Evolutionary conservation across 257 asterid species (phyloP).

Genomic region (Mentha longifolia): DNA sequence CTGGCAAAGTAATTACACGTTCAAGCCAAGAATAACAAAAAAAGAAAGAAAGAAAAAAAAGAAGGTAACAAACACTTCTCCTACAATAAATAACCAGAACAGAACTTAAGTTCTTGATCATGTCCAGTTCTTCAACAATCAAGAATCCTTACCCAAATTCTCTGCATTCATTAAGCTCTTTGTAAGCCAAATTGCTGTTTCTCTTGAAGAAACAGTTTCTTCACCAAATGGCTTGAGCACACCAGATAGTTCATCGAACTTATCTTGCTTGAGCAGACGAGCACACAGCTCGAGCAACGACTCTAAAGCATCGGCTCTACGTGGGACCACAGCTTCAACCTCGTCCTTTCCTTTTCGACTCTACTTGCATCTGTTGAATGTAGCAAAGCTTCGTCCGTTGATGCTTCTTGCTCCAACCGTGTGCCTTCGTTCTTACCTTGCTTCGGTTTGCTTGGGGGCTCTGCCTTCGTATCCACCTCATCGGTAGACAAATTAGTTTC

Average conservation of each 20-base stretch:
- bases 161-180: slow-evolving; percentile 78
- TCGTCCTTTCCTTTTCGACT: slow-evolving; percentile 36
- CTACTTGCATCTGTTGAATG: slow-evolving; percentile 38
- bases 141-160: slow-evolving; percentile 56
- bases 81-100: slow-evolving; percentile 5
- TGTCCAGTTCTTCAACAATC: slow-evolving; percentile 24
- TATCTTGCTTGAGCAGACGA: slow-evolving; percentile 78
- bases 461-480: slow-evolving; percentile 32
- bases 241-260: slow-evolving; percentile 85
- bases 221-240: slow-evolving; percentile 89
- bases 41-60: neutral
- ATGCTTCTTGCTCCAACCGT: slow-evolving; percentile 31
- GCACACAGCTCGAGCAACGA: slow-evolving; percentile 92
- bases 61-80: slow-evolving; percentile 2
- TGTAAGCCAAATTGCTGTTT: slow-evolving; percentile 94
- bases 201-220: slow-evolving; percentile 83
- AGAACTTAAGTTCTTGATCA: slow-evolving; percentile 12
- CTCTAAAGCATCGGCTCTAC: slow-evolving; percentile 89
- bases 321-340: slow-evolving; percentile 49
- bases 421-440: slow-evolving; percentile 40
- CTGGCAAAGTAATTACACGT: slow-evolving; percentile 34
- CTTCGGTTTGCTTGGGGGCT: neutral
- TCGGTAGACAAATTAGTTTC: slow-evolving; percentile 36
- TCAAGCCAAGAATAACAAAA: slow-evolving; percentile 22
- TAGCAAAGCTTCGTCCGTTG: slow-evolving; percentile 31